Base-by-base conservation (phyloP, 1,139 yeast species). In the Hemisphaericaspora lyxosophila region DNA sequence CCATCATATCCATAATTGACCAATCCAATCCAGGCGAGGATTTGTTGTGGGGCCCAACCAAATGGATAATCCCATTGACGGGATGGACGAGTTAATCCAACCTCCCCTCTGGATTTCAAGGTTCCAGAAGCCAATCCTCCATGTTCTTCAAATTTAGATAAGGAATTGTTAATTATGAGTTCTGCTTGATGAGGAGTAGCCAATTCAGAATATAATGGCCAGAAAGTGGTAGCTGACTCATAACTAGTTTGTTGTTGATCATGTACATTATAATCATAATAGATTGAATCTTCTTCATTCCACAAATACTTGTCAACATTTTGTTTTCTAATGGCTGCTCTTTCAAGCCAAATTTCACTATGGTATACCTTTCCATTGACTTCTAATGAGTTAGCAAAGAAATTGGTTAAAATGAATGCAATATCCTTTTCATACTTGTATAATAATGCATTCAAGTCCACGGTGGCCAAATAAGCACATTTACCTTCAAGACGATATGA, bases 31-130 rank as follows among this genome's bases (percentile, higher is more conserved):
- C 98, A 92, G 0, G 96, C 94, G 39, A 92, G 64, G 15, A 92
- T 87, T 60, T 92, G 98, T 59, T 94, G 98, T 2, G 98, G 98
- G 0, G 98, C 97, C 98, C 98, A 92, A 4, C 97, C 98, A 55
- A 71, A 88, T 5, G 98, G 98, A 58, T 83, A 92, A 60, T 92
- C 98, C 98, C 98, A 92, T 65, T 92, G 98, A 60, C 97, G 76
- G 24, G 86, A 80, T 17, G 96, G 96, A 50, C 90, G 70, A 36
- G 76, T 69, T 22, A 86, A 60, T 2, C 85, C 80, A 22, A 85
- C 67, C 13, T 69, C 79, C 19, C 97, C 97, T 42, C 96, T 71
- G 4, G 92, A 82, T 50, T 73, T 62, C 48, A 80, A 75, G 0
- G 96, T 85, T 30, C 97, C 95, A 0, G 96, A 85, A 1, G 80